Evolutionary conservation across 2,329 filamentous ascomycete genomes (phyloP).

Genomic region (Plectosphaerella sp.): DNA sequence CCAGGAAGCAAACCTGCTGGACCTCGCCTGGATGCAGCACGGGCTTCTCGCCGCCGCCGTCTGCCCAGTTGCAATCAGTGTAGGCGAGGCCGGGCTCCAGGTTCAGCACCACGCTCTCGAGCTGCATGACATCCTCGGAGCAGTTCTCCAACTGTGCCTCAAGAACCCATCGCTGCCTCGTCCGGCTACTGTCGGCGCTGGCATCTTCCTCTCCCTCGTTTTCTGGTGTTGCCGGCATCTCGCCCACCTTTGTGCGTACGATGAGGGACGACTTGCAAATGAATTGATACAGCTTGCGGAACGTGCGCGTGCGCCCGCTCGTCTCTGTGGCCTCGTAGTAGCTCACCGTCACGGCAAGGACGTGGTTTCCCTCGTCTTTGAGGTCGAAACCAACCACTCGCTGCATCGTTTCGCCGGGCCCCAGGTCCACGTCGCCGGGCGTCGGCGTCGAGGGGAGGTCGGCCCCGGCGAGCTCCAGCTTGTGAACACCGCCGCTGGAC

Average conservation of each 20-base stretch:
- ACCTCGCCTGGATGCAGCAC: slow-evolving; percentile 59
- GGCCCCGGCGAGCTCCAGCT: slow-evolving; percentile 51
- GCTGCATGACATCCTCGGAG: slow-evolving; percentile 73
- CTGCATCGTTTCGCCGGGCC: slow-evolving; percentile 67
- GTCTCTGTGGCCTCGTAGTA: slow-evolving; percentile 84
- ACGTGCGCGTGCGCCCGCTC: slow-evolving; percentile 71
- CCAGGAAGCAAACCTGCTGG: slow-evolving; percentile 61
- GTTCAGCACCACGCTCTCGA: slow-evolving; percentile 62
- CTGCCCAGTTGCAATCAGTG: slow-evolving; percentile 54
- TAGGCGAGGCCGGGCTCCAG: slow-evolving; percentile 46
- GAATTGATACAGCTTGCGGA: slow-evolving; percentile 95
- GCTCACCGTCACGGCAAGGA: slow-evolving; percentile 86
- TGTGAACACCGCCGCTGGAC: slow-evolving; percentile 49
- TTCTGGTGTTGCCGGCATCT: slow-evolving; percentile 34
- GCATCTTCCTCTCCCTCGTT: slow-evolving; percentile 7
- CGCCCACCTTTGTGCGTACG: slow-evolving; percentile 83
- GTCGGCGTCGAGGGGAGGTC: slow-evolving; percentile 2
- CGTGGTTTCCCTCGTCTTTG: slow-evolving; percentile 91
- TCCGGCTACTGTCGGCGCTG: slow-evolving; percentile 22
- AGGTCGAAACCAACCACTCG: slow-evolving; percentile 80
- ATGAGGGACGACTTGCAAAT: slow-evolving; percentile 86
- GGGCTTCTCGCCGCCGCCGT: slow-evolving; percentile 38
- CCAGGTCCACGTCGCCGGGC: slow-evolving; percentile 42
- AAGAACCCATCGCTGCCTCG: slow-evolving; percentile 59
- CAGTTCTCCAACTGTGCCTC: slow-evolving; percentile 97